Percentiles rank a stretch among this genome's conserved stretches.
Conservation (phyloP, 1,284 basidiomycete genomes). For the Cryptococcus maquisensis region DNA sequence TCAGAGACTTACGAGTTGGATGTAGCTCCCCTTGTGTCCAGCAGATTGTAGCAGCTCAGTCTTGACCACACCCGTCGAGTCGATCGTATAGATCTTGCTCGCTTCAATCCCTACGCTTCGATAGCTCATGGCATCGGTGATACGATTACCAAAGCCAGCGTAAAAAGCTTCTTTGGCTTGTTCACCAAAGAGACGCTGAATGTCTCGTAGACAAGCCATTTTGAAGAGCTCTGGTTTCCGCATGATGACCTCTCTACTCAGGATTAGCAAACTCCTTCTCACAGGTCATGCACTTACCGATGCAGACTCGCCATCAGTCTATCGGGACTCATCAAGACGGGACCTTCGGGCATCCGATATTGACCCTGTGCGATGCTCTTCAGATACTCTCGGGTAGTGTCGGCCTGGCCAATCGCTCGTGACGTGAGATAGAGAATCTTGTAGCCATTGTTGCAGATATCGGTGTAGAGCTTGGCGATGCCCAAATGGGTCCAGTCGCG, state of each 20-base stretch:
- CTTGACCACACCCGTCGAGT: conserved; percentile 92
- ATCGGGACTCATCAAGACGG: conserved; percentile 99
- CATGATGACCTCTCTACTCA: conserved; percentile 85
- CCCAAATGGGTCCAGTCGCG: conserved; percentile 99
- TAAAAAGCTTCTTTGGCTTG: conserved; percentile 72
- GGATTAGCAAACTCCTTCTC: neutral
- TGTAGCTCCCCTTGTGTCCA: conserved; percentile 77
- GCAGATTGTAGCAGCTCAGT: conserved; percentile 93
- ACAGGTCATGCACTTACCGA: conserved; percentile 56
- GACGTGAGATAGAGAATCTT: conserved; percentile 98
- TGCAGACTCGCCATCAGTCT: conserved; percentile 91
- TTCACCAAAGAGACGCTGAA: conserved; percentile 83
- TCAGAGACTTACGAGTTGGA: conserved; percentile 30
- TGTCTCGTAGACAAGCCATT: conserved; percentile 97
- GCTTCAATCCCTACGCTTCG: conserved; percentile 92
- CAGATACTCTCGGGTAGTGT: conserved; percentile 92
- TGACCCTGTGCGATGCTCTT: conserved; percentile 93
- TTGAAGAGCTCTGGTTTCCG: conserved; percentile 99
- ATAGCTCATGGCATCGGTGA: conserved; percentile 96
- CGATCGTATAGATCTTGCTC: conserved; percentile 95
- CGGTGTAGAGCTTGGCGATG: conserved; percentile 96
- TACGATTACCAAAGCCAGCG: conserved; percentile 96
- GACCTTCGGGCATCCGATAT: conserved; percentile 93
- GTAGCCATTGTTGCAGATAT: conserved; percentile 94
- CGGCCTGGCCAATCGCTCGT: conserved; percentile 95